Conservation (phyloP, 225 moss, liverwort and hornwort genomes). For the Pseudoscleropodium purum region DNA sequence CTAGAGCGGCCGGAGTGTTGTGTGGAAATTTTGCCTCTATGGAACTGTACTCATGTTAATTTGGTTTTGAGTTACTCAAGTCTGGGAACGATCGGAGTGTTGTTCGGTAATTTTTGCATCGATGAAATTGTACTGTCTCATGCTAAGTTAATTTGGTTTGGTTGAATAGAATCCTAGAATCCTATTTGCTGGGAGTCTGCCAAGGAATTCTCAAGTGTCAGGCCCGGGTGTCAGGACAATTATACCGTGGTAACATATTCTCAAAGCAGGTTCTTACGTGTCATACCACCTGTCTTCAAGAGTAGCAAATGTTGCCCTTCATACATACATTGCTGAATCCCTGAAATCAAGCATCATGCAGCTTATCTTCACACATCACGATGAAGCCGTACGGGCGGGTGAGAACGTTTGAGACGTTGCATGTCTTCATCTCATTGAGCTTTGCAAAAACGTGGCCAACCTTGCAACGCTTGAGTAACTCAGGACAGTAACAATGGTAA, state of each 20-base stretch:
- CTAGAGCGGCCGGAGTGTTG: not conserved
- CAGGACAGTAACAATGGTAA: not conserved
- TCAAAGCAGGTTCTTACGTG: not conserved
- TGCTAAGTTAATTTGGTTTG: not conserved
- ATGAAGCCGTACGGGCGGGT: not conserved
- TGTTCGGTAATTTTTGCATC: not conserved
- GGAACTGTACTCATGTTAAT: not conserved
- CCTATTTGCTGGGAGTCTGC: not conserved
- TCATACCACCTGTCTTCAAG: not conserved
- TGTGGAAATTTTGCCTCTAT: not conserved
- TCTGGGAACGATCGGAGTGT: too few relatives aligned
- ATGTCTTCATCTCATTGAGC: not conserved
- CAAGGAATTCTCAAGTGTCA: not conserved
- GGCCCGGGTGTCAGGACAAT: not conserved
- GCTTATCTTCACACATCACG: not conserved
- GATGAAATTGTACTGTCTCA: not conserved
- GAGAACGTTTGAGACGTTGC: constrained; percentile 12
- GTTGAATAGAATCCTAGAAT: not conserved
- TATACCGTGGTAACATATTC: not conserved
- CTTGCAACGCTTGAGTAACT: not conserved
- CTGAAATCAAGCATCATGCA: not conserved
- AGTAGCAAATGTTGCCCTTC: not conserved
- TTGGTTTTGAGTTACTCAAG: not conserved
- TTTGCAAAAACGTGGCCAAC: not conserved
- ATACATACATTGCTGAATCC: not conserved